Conservation (phyloP, 768 basidiomycete species). For the Lactarius hatsudake region DNA sequence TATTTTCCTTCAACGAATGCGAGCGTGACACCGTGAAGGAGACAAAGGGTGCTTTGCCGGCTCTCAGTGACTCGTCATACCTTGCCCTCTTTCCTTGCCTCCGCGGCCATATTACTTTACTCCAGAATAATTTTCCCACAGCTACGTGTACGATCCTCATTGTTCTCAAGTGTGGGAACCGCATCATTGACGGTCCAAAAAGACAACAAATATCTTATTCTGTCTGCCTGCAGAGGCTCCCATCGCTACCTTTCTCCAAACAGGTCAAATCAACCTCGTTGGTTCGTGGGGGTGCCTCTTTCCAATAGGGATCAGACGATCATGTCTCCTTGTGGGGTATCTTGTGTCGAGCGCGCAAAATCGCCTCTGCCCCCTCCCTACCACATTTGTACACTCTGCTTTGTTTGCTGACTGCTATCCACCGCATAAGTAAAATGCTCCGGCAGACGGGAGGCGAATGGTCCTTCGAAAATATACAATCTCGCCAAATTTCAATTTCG, state of each 20-base stretch:
- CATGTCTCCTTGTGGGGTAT: conserved; percentile 41
- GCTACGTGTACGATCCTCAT: neutral
- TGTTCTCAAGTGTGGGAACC: no score
- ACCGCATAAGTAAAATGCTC: conserved; percentile 35
- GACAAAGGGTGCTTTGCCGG: no score
- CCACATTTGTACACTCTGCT: conserved; percentile 11
- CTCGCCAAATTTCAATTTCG: conserved; percentile 54
- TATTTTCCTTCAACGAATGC: no score
- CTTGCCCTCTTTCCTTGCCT: neutral
- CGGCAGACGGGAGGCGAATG: conserved; percentile 34
- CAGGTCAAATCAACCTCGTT: conserved; percentile 40
- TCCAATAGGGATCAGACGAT: conserved; percentile 51
- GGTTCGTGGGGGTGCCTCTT: conserved; percentile 59
- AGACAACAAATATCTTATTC: no score
- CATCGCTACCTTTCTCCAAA: conserved; percentile 44
- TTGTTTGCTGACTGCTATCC: conserved; percentile 25
- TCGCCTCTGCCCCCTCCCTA: conserved; percentile 46
- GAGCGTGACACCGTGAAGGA: neutral
- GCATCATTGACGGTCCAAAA: no score
- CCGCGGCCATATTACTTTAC: neutral
- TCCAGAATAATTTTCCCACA: neutral
- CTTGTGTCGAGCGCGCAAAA: conserved; percentile 39
- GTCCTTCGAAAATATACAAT: conserved; percentile 51
- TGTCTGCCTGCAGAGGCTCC: conserved; percentile 31
- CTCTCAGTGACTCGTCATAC: no score